Percentiles rank a stretch among this genome's conserved stretches.
Evolutionary conservation across 371 early-diverging fungal species (phyloP).

Genomic region (Mucor mucedo): DNA sequence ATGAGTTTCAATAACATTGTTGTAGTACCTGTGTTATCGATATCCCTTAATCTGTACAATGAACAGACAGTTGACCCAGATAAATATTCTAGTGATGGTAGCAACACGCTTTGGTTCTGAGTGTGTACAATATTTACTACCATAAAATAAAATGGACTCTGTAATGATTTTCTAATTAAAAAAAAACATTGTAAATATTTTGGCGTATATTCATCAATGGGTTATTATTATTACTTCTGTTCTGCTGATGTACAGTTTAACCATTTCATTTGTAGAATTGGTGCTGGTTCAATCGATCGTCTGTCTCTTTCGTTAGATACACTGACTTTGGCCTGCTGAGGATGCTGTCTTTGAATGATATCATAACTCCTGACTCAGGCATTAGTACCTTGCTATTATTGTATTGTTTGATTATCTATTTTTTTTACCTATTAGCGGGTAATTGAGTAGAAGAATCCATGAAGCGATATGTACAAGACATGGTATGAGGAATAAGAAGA

Average conservation of each 20-base stretch:
- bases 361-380: too few relatives aligned
- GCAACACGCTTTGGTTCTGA: constrained; percentile 15
- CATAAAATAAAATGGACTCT: constrained; percentile 55
- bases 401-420: background rate
- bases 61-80: constrained; percentile 86
- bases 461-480: constrained; percentile 17
- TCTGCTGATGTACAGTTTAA: constrained; percentile 39
- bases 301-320: constrained; percentile 46
- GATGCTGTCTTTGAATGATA: constrained; percentile 23
- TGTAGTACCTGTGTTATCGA: constrained; percentile 58
- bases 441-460: constrained; percentile 11
- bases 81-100: constrained; percentile 31
- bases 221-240: constrained; percentile 37
- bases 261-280: constrained; percentile 51
- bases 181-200: background rate
- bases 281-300: constrained; percentile 56
- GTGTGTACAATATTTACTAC: constrained; percentile 46
- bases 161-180: constrained; percentile 45
- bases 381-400: too few relatives aligned
- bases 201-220: background rate
- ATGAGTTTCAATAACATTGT: background rate
- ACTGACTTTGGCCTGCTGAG: constrained; percentile 30
- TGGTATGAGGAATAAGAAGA: constrained; percentile 4
- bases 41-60: constrained; percentile 79
- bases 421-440: constrained; percentile 5